Base-by-base conservation (phyloP, 2,329 filamentous ascomycete species). In the Shiraia bambusicola region DNA sequence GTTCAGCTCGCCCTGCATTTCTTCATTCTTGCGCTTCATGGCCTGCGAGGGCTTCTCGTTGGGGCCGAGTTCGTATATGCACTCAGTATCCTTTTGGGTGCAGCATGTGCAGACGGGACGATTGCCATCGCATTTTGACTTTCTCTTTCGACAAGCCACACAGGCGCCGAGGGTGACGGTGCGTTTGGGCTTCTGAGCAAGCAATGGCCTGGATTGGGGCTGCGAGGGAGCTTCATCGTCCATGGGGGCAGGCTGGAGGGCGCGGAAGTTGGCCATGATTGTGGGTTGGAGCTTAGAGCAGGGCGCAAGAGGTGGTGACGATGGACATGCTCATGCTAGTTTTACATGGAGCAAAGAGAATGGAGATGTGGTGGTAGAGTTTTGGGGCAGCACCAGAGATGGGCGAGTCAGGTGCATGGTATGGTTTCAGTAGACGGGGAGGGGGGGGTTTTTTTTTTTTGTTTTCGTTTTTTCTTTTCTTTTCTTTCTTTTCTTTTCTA, bases 11-110 rank as follows among this genome's bases (percentile, higher is more conserved):
- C 58, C 59, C 34, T 65, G 62, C 59, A 66, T 66, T 37, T 66
- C 62, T 32, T 66, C 62, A 22, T 66, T 65, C 38, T 65, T 65
- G 10, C 62, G 52, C 42, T 66, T 66, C 59, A 65, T 64, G 11
- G 62, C 62, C 49, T 66, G 62, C 1, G 58, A 64, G 6, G 62
- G 62, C 42, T 63, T 64, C 35, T 66, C 62, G 34, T 66, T 64
- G 15, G 62, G 62, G 2, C 62, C 60, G n/a, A 66, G 46, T 39
- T 66, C 62, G 41, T 64, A 66, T 14, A 63, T 29, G 35, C 62
- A 66, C 19, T 55, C 42, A 2, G 62, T 63, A 16, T 63, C 59
- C 37, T 66, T 66, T 27, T 64, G 62, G 12, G 50, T 31, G 40
- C 62, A 66, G 43, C 62, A 66, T 2, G 58, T 58, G 37, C 62